Percentiles rank a stretch among this genome's conserved stretches.
Evolutionary conservation across 1,284 basidiomycete genomes (phyloP).

Genomic region (Malassezia yamatoensis): DNA sequence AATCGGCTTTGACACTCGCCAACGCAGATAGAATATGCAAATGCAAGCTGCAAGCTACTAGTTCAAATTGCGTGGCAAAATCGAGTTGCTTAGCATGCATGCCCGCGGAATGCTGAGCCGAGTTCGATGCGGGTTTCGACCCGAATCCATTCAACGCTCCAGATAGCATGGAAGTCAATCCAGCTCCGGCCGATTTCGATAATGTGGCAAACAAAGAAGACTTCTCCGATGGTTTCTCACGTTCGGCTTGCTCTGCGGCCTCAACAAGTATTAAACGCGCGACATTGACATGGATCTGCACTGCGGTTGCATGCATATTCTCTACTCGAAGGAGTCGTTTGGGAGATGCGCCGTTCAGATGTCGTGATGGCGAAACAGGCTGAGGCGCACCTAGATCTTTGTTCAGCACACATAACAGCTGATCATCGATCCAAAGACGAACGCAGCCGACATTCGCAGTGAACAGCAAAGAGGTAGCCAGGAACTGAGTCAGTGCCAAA

Average conservation of each 20-base stretch:
- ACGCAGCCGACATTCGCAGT: constrained; percentile 72
- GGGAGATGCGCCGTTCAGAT: constrained; percentile 50
- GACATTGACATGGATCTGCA: constrained; percentile 71
- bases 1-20: constrained; percentile 63
- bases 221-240: constrained; percentile 53
- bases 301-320: constrained; percentile 60
- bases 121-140: constrained; percentile 8
- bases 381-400: constrained; percentile 61
- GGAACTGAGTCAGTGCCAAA: constrained; percentile 78
- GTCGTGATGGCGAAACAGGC: constrained; percentile 55
- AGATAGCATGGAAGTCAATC: constrained; percentile 46
- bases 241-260: constrained; percentile 57
- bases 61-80: constrained; percentile 20
- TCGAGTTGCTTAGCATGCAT: constrained; percentile 2
- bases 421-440: constrained; percentile 56
- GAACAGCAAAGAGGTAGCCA: constrained; percentile 86
- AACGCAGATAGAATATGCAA: constrained; percentile 75
- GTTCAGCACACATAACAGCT: constrained; percentile 62
- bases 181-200: constrained; percentile 38
- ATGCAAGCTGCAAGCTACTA: constrained; percentile 57
- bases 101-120: neutral
- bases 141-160: constrained; percentile 39
- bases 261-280: constrained; percentile 60
- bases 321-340: constrained; percentile 61
- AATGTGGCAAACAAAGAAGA: constrained; percentile 29